Evolutionary conservation across 805 yeast species (phyloP).

Genomic region (Pichia exigua): DNA sequence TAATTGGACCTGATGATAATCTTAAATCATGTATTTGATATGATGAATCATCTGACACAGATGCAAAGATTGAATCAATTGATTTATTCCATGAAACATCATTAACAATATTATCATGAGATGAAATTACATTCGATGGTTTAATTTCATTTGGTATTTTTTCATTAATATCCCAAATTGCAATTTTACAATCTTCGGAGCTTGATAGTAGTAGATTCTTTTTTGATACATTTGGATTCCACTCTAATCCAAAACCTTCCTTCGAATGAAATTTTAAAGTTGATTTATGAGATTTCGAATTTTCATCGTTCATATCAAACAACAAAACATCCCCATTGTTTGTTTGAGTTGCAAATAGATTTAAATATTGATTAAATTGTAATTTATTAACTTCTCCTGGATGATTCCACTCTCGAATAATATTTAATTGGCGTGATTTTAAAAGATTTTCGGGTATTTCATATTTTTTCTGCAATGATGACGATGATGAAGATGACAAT

Average conservation of each 20-base stretch:
- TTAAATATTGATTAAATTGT: slow-evolving; percentile 42
- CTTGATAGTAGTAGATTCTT: slow-evolving; percentile 49
- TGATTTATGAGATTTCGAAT: slow-evolving; percentile 11
- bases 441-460: slow-evolving; percentile 12
- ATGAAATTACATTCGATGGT: slow-evolving; percentile 42
- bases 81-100: slow-evolving; percentile 54
- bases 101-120: slow-evolving; percentile 54
- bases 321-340: slow-evolving; percentile 43
- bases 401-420: slow-evolving; percentile 47
- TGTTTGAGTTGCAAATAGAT: slow-evolving; percentile 47
- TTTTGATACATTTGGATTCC: slow-evolving; percentile 37
- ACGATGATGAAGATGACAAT: slow-evolving; percentile 24
- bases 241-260: slow-evolving; percentile 67
- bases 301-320: slow-evolving; percentile 27
- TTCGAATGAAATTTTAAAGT: slow-evolving; percentile 46
- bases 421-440: slow-evolving; percentile 33
- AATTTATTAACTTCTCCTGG: slow-evolving; percentile 62
- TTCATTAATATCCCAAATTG: slow-evolving; percentile 54
- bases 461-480: slow-evolving; percentile 18
- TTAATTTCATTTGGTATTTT: slow-evolving; percentile 15
- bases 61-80: slow-evolving; percentile 45
- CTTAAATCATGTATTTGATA: slow-evolving; percentile 58
- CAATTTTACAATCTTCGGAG: slow-evolving; percentile 58
- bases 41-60: slow-evolving; percentile 62
- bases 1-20: slow-evolving; percentile 31